Evolutionary conservation across 1,284 basidiomycete genomes (phyloP).

Genomic region (Coriolopsis trogii): DNA sequence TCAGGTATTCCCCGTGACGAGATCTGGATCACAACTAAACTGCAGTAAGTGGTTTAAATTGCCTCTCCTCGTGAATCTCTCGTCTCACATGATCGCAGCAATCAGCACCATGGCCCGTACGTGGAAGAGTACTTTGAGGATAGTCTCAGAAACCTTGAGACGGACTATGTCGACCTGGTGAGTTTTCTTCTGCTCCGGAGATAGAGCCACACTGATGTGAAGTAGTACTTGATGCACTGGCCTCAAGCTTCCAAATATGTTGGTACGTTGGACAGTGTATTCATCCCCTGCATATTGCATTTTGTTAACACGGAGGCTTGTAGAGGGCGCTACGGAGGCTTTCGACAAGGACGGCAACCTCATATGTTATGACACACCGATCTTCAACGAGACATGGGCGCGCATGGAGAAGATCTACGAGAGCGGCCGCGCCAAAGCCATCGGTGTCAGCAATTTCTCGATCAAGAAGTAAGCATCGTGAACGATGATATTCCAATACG

Average conservation of each 20-base stretch:
- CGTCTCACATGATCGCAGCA: background rate
- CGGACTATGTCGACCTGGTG: constrained; percentile 38
- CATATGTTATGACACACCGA: constrained; percentile 45
- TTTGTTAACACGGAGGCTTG: background rate
- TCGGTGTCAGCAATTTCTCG: constrained; percentile 75
- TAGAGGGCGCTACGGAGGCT: constrained; percentile 27
- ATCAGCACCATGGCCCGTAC: constrained; percentile 18
- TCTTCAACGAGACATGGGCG: constrained; percentile 56
- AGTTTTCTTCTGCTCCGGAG: background rate
- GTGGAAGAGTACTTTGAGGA: constrained; percentile 34
- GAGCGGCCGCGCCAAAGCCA: constrained; percentile 51
- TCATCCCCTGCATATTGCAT: background rate
- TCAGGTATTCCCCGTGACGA: constrained; percentile 45
- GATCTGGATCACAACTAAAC: constrained; percentile 49
- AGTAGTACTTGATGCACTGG: constrained; percentile 38
- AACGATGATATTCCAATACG: background rate
- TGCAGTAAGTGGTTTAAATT: constrained; percentile 22
- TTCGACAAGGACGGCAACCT: constrained; percentile 26
- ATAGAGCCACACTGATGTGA: background rate
- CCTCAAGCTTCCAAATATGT: constrained; percentile 32
- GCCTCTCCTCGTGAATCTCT: too few species aligned
- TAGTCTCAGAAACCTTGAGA: constrained; percentile 32
- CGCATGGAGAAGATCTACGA: constrained; percentile 59
- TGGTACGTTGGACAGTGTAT: constrained; percentile 20
- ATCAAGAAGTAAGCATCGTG: constrained; percentile 45